Conservation (phyloP, 768 basidiomycete species). For the Termitomyces sp. region DNA sequence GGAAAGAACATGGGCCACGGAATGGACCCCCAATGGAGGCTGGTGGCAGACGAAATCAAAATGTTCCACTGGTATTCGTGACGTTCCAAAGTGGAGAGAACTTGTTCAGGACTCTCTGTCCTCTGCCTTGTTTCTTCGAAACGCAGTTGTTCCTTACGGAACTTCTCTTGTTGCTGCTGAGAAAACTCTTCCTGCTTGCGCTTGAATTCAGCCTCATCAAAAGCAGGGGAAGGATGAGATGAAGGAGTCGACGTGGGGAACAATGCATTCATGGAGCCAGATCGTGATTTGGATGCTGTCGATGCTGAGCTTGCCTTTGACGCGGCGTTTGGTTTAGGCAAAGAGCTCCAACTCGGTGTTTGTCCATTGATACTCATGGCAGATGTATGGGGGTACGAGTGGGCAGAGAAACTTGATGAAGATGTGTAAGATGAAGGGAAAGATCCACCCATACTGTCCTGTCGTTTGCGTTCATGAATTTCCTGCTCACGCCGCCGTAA, state of each 20-base stretch:
- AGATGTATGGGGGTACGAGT: slow-evolving; percentile 8
- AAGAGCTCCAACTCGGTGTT: slow-evolving; percentile 25
- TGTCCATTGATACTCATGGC: slow-evolving; percentile 21
- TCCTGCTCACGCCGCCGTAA: slow-evolving; percentile 41
- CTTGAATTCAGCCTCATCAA: slow-evolving; percentile 53
- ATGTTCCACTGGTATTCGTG: slow-evolving; percentile 65
- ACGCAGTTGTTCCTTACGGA: slow-evolving; percentile 65
- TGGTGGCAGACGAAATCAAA: slow-evolving; percentile 31
- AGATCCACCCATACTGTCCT: slow-evolving; percentile 33
- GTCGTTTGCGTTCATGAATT: slow-evolving; percentile 44
- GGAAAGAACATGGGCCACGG: slow-evolving; percentile 72
- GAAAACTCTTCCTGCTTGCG: slow-evolving; percentile 63
- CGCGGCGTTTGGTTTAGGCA: slow-evolving; percentile 24
- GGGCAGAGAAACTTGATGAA: slow-evolving; percentile 6
- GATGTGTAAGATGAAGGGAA: slow-evolving; percentile 25
- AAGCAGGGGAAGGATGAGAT: slow-evolving; percentile 15
- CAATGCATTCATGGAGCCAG: slow-evolving; percentile 32
- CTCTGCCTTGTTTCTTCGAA: slow-evolving; percentile 50
- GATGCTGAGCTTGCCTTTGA: slow-evolving; percentile 22
- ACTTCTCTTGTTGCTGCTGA: slow-evolving; percentile 64
- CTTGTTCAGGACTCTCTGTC: slow-evolving; percentile 54
- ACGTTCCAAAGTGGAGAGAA: slow-evolving; percentile 50
- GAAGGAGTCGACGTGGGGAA: slow-evolving; percentile 20
- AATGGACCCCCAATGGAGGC: slow-evolving; percentile 61
- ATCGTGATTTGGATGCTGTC: slow-evolving; percentile 20